Evolutionary conservation across 768 basidiomycete genomes (phyloP).

Genomic region (Pholiota molesta): DNA sequence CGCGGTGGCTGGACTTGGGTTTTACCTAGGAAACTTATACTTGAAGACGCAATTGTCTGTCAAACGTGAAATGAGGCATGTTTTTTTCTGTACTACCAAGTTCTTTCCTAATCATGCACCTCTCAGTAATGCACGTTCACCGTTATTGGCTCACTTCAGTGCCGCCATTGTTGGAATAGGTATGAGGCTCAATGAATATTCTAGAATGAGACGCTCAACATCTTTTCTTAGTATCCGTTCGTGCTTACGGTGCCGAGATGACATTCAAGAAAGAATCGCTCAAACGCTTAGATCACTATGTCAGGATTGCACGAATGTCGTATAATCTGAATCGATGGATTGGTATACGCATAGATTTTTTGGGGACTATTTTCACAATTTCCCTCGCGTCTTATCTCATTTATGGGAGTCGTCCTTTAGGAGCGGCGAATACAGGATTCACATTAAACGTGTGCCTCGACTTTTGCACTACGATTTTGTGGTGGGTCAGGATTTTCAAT

Average conservation of each 20-base stretch:
- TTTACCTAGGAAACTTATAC: conserved; percentile 43
- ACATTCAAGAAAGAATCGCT: conserved; percentile 45
- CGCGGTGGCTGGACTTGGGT: conserved; percentile 42
- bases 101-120: not conserved
- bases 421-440: conserved; percentile 50
- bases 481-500: conserved; percentile 45
- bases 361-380: conserved; percentile 59
- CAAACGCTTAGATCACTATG: conserved; percentile 54
- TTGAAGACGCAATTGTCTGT: conserved; percentile 46
- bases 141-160: conserved; percentile 18
- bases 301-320: conserved; percentile 44
- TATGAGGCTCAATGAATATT: conserved; percentile 20
- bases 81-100: not conserved
- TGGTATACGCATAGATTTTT: conserved; percentile 54
- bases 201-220: not conserved
- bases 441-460: conserved; percentile 60
- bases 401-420: conserved; percentile 39
- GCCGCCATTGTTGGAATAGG: conserved; percentile 54
- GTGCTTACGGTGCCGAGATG: conserved; percentile 63
- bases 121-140: conserved; percentile 20
- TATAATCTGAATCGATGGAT: conserved; percentile 52
- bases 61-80: conserved; percentile 39
- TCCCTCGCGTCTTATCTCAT: conserved; percentile 56
- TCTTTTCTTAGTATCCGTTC: conserved; percentile 44
- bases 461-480: conserved; percentile 59